Base-by-base conservation (phyloP, 495 filamentous ascomycete genomes). In the Penicillium samsonianum region DNA sequence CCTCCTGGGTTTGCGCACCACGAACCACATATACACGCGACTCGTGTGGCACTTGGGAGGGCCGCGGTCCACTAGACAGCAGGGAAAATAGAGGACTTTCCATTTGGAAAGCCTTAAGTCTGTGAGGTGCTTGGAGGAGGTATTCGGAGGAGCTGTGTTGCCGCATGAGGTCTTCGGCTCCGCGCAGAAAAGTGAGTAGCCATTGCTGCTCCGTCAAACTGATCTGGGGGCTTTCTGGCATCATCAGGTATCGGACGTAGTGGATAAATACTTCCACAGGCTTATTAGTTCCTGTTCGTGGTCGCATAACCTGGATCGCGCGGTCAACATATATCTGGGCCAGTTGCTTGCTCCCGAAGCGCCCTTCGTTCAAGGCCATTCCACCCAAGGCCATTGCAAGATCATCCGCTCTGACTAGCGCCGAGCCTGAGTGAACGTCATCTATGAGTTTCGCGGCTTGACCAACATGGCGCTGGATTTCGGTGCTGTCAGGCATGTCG, bases 51-150 rank as follows among this genome's bases (percentile, higher is more conserved):
- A 79, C 72, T 41, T 70, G 67, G n/a, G 73, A 70, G 17, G 76
- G 76, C 10, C 68, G 73, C 11, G 76, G 76, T 17, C 76, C 76
- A 55, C 71, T 77, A n/a, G 75, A 78, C 1, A 79, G 67, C 6
- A 78, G 58, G 11, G 72, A 62, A 45, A 73, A 78, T 6, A 79
- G 58, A 14, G 75, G 75, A 50, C 74, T 67, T 19, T 71, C 69
- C 69, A 78, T 76, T 33, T 73, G 65, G 43, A 79, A 79, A 1
- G 68, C 64, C 1, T 61, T 53, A 20, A 55, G 61, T 26, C 75
- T 65, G 26, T 70, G 67, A 2, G 75, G 74, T 5, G 70, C 65
- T 7, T 64, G 50, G 11, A 44, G 17, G 3, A 74, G 63, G 43
- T 68, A 76, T 30, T 61, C 56, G 1, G 61, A 50, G 14, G 63